Evolutionary conservation across 2,329 filamentous ascomycete genomes (phyloP).

Genomic region (Fusarium beomiforme): DNA sequence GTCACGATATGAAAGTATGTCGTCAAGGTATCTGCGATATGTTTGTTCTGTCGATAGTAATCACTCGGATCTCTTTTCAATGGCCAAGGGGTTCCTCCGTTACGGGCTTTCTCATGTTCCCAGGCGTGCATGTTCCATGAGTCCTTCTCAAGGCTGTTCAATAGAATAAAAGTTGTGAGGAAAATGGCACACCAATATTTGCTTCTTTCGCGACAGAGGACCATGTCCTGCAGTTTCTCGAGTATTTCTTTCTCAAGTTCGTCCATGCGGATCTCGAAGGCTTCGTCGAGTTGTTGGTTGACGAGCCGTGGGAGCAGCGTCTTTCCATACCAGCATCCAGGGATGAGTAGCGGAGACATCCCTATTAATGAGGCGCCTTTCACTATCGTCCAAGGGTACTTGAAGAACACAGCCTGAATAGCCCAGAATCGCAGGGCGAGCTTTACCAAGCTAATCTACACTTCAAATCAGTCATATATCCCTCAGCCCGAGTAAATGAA

Average conservation of each 20-base stretch:
- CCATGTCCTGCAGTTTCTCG: neutral
- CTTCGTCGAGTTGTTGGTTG: neutral
- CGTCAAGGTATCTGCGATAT: neutral
- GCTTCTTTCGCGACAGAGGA: neutral
- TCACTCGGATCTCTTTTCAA: neutral
- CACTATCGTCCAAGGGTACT: neutral
- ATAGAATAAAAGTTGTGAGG: neutral
- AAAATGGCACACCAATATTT: neutral
- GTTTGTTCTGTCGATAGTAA: neutral
- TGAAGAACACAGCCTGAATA: neutral
- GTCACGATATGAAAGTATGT: neutral
- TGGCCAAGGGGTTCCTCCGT: neutral
- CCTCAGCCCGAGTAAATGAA: fast-evolving
- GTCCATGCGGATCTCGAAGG: neutral
- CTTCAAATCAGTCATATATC: neutral
- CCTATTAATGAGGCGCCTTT: neutral
- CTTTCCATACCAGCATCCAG: neutral
- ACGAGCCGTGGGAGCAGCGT: neutral
- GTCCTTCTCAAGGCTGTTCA: neutral
- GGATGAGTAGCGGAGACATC: fast-evolving
- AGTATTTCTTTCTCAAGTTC: neutral
- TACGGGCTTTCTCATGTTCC: neutral
- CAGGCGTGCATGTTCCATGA: neutral
- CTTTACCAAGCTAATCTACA: neutral
- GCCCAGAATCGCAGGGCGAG: neutral